Evolutionary conservation across 2,329 filamentous ascomycete species (phyloP), one percentile per base, ranked within the genome.

Genomic region (Ceratocystis eucalypticola): DNA sequence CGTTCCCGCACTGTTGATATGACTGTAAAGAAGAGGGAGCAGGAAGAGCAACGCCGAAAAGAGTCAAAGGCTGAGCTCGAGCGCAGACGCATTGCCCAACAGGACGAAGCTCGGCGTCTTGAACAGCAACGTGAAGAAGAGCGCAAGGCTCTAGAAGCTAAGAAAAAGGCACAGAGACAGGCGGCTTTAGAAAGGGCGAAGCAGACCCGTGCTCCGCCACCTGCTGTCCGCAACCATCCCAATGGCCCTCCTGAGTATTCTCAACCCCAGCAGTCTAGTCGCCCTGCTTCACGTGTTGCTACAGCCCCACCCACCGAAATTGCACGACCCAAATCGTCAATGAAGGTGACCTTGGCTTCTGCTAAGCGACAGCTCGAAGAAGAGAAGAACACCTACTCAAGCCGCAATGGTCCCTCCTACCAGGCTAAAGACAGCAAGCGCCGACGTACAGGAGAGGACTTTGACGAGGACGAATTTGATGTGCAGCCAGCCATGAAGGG

Each of bases 41-140:
- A 86, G 73, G 91, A 96, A 71, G 90, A 95, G 73, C 84, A 86
- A 89, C 91, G 70, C 84, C 85, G 15, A 86, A 91, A 71, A 84
- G 89, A 95, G 22, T 86, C 88, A 46, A 96, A 95, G 75, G 83
- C 86, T 17, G 89, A 95, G 71, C 78, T 88, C 44, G 91, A 96
- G 73, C 85, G 88, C 61, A 91, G 91, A 76, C 82, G 88, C 68
- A 83, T 84, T 61, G 84, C 83, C 5, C 74, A 78, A 20, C 85
- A 87, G 70, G 85, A 88, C 68, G 86, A 89, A 70, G 83, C 45
- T 17, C 79, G 78, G 66, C 82, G 77, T 62, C 80, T 83, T 69
- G 84, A 87, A 66, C 78, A 82, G 69, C 79, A 82, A 69, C 83
- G 83, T 65, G 81, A 84, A 70, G 80, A 83, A 69, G 84, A 86